phyloP scores from a whole-genome alignment of 805 yeast species.

The Candida khao-thaluensis region DNA sequence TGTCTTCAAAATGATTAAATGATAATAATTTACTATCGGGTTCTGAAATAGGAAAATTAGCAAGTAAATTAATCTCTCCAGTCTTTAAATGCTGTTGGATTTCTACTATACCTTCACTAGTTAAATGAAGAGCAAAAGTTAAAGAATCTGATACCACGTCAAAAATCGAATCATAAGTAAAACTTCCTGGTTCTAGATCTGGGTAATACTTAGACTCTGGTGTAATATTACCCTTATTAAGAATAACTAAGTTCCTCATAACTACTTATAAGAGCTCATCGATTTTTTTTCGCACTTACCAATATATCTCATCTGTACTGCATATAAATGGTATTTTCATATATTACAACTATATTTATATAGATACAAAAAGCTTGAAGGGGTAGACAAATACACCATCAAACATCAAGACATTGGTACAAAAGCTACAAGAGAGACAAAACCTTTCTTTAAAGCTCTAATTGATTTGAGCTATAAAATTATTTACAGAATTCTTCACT shows the following conservation, averaged over 20 bases:
- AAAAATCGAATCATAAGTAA: slow-evolving; percentile 47
- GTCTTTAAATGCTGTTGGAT: slow-evolving; percentile 72
- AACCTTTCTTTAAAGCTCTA: background rate
- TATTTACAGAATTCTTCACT: slow-evolving; percentile 37
- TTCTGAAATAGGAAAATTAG: slow-evolving; percentile 53
- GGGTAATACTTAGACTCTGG: slow-evolving; percentile 62
- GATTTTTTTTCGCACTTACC: background rate
- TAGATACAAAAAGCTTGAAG: background rate
- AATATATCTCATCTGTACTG: slow-evolving; percentile 4
- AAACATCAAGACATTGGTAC: no score
- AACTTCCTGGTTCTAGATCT: slow-evolving; percentile 46
- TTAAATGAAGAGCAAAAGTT: slow-evolving; percentile 58
- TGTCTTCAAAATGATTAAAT: slow-evolving; percentile 69
- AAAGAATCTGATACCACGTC: slow-evolving; percentile 75
- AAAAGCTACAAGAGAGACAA: no score
- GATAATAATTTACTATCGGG: slow-evolving; percentile 43
- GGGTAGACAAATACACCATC: no score
- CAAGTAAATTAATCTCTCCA: slow-evolving; percentile 58
- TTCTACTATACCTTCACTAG: slow-evolving; percentile 57
- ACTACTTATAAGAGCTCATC: slow-evolving; percentile 4
- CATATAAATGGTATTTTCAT: no score
- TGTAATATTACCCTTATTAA: slow-evolving; percentile 53
- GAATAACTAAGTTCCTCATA: slow-evolving; percentile 51
- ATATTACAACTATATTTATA: background rate
- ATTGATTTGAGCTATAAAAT: slow-evolving; percentile 11